Evolutionary conservation across 1,284 basidiomycete genomes (phyloP), one percentile per base, ranked within the genome.

Genomic region (Irpex sp.): DNA sequence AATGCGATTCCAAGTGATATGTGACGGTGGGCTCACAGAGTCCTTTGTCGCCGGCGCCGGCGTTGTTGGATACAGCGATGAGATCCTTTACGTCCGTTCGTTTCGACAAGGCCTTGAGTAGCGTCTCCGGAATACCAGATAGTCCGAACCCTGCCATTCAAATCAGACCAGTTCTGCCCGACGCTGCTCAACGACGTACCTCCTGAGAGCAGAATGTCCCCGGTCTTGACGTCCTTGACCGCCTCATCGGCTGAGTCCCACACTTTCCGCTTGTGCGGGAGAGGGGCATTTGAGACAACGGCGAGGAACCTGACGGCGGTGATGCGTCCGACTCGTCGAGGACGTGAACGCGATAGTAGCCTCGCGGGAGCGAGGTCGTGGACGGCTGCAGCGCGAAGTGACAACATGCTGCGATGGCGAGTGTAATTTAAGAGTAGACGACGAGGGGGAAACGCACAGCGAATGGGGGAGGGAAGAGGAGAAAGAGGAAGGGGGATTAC

Each of bases 21-120:
- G 28, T 3, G 28, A 33, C 28, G 28, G 28, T 33, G 28, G 28
- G 28, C 57, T 71, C 82, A 91, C 93, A 91, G 55, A 96, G 81
- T 61, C 94, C 94, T 51, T 80, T 85, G 61, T 90, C 84, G 35
- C 84, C 85, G 21, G 84, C 80, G 54, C 94, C 94, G 57, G 92
- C 91, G 74, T 96, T 96, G 75, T 96, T 96, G n/a, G 93, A 94
- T 39, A 96, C 88, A 59, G 88, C 91, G 39, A 87, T 93, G 58
- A 97, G 77, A 68, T 86, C 79, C 57, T 75, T 77, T 56, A 96
- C 82, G 57, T 93, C 88, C 58, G 81, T 81, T 56, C 90, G 84
- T 68, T 84, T 85, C 35, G 83, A 75, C 58, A 97, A 77, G 2
- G 94, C 94, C 21, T 77, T 77, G 59, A 97, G 87, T 56, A 97